These are phyloP conservation scores for Aspergillus brunneoviolaceus DNA, from an alignment of 2,329 filamentous ascomycete genomes.

Conservation along the genomic window DNA sequence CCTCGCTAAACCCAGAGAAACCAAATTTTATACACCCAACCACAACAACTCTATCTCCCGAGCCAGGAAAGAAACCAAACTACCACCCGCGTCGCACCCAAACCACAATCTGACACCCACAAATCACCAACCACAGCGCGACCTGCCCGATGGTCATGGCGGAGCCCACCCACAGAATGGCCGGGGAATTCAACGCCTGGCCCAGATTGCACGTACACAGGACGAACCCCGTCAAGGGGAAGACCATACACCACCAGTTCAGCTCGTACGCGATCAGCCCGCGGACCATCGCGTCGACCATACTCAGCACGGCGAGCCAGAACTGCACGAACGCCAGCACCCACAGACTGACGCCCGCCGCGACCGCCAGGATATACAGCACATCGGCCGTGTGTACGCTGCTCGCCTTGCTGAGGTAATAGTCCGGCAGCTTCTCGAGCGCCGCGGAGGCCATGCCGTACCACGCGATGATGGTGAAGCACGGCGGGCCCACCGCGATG, in stretches of 20 bases:
- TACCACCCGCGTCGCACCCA: neutral
- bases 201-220: slow-evolving; percentile 46
- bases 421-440: slow-evolving; percentile 24
- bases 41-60: too few relatives aligned
- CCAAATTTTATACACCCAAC: too few relatives aligned
- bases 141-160: slow-evolving; percentile 15
- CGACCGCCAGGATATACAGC: slow-evolving; percentile 42
- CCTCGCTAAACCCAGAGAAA: too few relatives aligned
- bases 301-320: slow-evolving; percentile 42
- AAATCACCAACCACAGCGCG: slow-evolving; percentile 4
- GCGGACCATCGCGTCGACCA: slow-evolving; percentile 24
- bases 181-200: slow-evolving; percentile 34
- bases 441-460: slow-evolving; percentile 49
- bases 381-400: slow-evolving; percentile 36
- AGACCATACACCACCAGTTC: slow-evolving; percentile 32
- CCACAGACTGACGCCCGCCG: slow-evolving; percentile 49
- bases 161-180: slow-evolving; percentile 24
- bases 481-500: slow-evolving; percentile 51
- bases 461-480: slow-evolving; percentile 47
- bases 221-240: slow-evolving; percentile 45
- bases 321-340: slow-evolving; percentile 54
- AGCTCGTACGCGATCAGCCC: slow-evolving; percentile 9
- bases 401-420: slow-evolving; percentile 30
- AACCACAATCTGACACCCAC: neutral
- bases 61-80: neutral